Evolutionary conservation across 2,329 filamentous ascomycete genomes (phyloP), one percentile per base, ranked within the genome.

Genomic region (Alternaria sp.): DNA sequence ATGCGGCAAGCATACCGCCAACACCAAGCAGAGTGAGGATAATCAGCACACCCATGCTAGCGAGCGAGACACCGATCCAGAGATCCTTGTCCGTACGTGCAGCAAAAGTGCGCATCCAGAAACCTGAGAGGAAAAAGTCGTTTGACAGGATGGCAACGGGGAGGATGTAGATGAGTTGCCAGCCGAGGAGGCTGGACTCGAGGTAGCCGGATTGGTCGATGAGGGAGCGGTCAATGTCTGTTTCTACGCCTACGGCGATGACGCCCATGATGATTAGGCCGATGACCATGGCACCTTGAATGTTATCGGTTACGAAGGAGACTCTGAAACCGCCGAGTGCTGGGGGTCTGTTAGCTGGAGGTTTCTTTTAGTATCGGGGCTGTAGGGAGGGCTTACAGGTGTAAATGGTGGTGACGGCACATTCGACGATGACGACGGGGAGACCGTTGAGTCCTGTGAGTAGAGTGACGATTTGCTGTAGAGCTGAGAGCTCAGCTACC

Each of bases 131-230:
- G 81, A 95, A 95, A 82, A 95, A 93, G 80, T 93, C 88, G 79
- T 94, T 95, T 58, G 91, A 93, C 55, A 93, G 73, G 63, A 95
- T 85, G 42, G 91, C 91, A 5, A 95, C 85, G 0, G 92, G 90
- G 1, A 95, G 83, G 65, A 95, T 94, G 79, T 94, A 95, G 34
- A 95, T 81, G 13, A 95, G 85, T 77, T 95, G 91, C 90, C 92
- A 95, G 54, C 92, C 92, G 1, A 95, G 82, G 2, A 92, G 82
- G 56, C 80, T 90, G 5, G 88, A 69, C 42, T 92, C 81, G n/a
- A 89, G 85, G 26, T 92, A 84, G 8, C 87, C 87, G 0, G 90
- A 93, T 5, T 85, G 79, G 1, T 86, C 85, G 67, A 95, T 87
- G 11, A 92, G 82, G 36, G 83, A 84, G 29, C 82, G 85, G 71